phyloP scores from a whole-genome alignment of 768 basidiomycete genomes.

The Rhodotorula babjevae region DNA sequence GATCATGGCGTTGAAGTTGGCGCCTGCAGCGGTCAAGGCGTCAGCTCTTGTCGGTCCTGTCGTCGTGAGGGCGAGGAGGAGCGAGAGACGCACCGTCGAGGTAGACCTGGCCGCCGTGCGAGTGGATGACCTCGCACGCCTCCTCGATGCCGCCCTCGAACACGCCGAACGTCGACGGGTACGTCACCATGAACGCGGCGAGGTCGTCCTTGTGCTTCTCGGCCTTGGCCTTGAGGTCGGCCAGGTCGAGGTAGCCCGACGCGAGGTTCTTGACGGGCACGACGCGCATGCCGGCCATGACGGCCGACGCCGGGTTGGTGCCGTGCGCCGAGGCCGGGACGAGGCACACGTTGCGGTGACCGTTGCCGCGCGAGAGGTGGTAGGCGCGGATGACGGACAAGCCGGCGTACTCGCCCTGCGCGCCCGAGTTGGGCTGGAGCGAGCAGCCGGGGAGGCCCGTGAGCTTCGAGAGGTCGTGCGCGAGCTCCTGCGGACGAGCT shows the following conservation, averaged over 20 bases:
- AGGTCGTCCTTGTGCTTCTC: conserved; percentile 84
- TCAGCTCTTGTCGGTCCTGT: neutral
- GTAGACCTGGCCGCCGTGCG: conserved; percentile 91
- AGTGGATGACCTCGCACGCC: conserved; percentile 89
- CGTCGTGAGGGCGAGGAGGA: neutral
- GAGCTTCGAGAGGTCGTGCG: conserved; percentile 81
- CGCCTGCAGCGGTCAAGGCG: neutral
- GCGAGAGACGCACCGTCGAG: conserved; percentile 58
- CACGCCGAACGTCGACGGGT: conserved; percentile 83
- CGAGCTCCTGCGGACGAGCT: conserved; percentile 64
- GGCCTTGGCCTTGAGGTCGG: conserved; percentile 78
- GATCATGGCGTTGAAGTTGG: conserved; percentile 40
- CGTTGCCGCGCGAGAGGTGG: conserved; percentile 80
- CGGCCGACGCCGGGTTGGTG: conserved; percentile 95
- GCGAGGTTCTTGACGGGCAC: conserved; percentile 83
- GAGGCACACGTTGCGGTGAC: conserved; percentile 69
- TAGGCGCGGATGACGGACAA: conserved; percentile 89
- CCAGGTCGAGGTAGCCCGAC: conserved; percentile 84
- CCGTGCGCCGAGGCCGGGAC: conserved; percentile 89
- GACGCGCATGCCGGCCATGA: conserved; percentile 95
- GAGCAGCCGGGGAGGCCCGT: conserved; percentile 96
- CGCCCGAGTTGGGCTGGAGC: conserved; percentile 98
- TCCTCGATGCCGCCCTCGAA: conserved; percentile 77
- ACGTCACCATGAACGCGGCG: conserved; percentile 84
- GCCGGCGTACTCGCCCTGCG: conserved; percentile 96